Evolutionary conservation across 768 basidiomycete species (phyloP).

Genomic region (Nidularia pulvinata): DNA sequence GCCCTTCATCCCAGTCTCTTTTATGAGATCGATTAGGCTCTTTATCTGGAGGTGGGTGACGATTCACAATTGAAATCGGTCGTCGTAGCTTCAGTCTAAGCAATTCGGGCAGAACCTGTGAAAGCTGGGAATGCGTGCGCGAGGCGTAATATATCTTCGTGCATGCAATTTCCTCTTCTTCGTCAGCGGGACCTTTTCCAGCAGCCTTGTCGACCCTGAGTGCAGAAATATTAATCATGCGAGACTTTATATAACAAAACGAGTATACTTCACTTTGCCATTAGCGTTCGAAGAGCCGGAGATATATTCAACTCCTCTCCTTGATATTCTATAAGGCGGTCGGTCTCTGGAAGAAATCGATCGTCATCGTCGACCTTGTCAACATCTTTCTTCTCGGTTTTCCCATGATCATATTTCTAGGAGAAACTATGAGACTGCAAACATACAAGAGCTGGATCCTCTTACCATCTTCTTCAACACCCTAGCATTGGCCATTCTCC

Average conservation of each 20-base stretch:
- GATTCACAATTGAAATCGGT: constrained; percentile 18
- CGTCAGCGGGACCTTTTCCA: constrained; percentile 10
- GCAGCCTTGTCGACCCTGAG: constrained; percentile 27
- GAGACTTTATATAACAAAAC: too few species aligned
- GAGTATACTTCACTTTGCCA: constrained; percentile 84
- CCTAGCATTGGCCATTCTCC: constrained; percentile 50
- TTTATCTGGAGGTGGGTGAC: constrained; percentile 14
- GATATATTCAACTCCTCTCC: constrained; percentile 61
- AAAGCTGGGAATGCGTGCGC: constrained; percentile 93
- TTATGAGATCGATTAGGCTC: constrained; percentile 11
- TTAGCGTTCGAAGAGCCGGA: constrained; percentile 74
- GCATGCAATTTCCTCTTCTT: constrained; percentile 53
- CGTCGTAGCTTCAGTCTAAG: constrained; percentile 58
- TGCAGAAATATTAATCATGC: too few species aligned
- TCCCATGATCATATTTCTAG: not conserved
- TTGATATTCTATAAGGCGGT: constrained; percentile 25
- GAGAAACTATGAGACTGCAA: not conserved
- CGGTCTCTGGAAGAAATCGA: constrained; percentile 67
- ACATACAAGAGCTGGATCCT: not conserved
- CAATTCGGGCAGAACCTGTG: constrained; percentile 89
- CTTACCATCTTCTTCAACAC: constrained; percentile 63
- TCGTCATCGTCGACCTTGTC: constrained; percentile 54
- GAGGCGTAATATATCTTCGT: constrained; percentile 94
- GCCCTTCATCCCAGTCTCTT: constrained; percentile 18
- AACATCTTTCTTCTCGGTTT: not conserved